Base-by-base conservation (phyloP, 2,329 filamentous ascomycete genomes). In the Beauveria medogensis region DNA sequence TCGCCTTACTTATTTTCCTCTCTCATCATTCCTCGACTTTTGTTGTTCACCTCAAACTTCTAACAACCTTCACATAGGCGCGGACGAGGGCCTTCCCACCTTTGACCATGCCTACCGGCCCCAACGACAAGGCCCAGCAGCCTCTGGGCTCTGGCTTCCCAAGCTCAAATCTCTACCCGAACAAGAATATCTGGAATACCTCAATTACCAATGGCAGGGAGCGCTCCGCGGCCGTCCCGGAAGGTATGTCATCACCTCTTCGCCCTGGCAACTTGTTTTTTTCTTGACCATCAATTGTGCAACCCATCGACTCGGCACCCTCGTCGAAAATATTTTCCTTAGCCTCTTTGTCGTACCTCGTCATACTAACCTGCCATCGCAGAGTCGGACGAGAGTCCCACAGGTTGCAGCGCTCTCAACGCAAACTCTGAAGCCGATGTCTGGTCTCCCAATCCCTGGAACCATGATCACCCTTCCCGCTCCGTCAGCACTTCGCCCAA, bases 401-500 rank as follows among this genome's bases (percentile, higher is more conserved):
- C 84, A 3, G 89, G 88, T 54, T 90, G 88, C 6, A 81, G 85
- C 63, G 88, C 87, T 62, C 77, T 92, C 44, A 80, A 89, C 63
- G 80, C 84, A 50, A 83, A 85, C 47, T 89, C 88, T 10, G 87
- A 91, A 68, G 82, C 83, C 20, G 87, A 90, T 66, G 77, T 80
- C 52, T 90, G 87, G 85, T 72, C 68, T 63, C 74, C 78, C 64
- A 75, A 79, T 43, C 80, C 82, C 18, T 91, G 88, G 88, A 82
- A 80, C 64, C 74, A 77, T 26, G 82, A 84, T 51, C 73, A 68
- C 34, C 62, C 67, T 55, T 61, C 70, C 44, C 72, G 70, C 65
- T 79, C 80, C 41, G 79, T 78, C 61, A 83, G 77, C 64, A 81
- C 81, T 40, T 88, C 87, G 16, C 85, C 87, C 3, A 80, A 80